Conservation (phyloP, 1,139 yeast species). For the Fermentozyma sake region DNA sequence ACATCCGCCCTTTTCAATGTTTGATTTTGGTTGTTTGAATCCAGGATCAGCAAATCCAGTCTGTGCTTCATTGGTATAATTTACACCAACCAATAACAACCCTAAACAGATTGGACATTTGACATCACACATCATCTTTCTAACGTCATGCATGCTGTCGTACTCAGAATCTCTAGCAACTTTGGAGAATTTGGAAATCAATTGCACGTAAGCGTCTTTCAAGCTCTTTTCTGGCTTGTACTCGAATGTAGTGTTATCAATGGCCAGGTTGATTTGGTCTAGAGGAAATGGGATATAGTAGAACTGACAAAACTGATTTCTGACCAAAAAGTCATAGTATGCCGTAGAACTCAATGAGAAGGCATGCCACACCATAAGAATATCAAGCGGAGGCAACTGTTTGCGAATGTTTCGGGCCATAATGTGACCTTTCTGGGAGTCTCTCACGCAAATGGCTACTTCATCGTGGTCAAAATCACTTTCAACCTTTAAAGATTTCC, state of each 20-base stretch:
- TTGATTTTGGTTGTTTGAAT: slow-evolving; percentile 7
- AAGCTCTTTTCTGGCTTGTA: slow-evolving; percentile 12
- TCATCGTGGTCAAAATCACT: background rate
- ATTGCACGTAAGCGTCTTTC: slow-evolving; percentile 4
- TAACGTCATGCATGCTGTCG: slow-evolving; percentile 2
- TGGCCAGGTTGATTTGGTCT: slow-evolving; percentile 14
- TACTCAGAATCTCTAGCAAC: slow-evolving; percentile 5
- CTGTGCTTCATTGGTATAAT: slow-evolving; percentile 11
- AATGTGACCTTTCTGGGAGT: slow-evolving; percentile 4
- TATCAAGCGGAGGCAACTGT: slow-evolving; percentile 31
- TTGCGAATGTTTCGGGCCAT: too few relatives aligned
- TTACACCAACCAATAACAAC: slow-evolving; percentile 8
- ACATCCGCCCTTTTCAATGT: slow-evolving; percentile 4
- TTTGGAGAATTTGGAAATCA: slow-evolving; percentile 3
- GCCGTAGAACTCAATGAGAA: slow-evolving; percentile 25
- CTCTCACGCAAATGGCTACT: background rate
- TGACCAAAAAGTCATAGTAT: slow-evolving; percentile 23
- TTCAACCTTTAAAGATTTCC: slow-evolving; percentile 9
- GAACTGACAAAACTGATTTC: slow-evolving; percentile 19
- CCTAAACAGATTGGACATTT: slow-evolving; percentile 18
- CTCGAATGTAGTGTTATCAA: slow-evolving; percentile 17
- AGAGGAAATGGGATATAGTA: slow-evolving; percentile 26
- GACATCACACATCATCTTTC: slow-evolving; percentile 6
- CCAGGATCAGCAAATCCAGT: slow-evolving; percentile 21
- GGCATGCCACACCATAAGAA: slow-evolving; percentile 40